Percentiles rank a stretch among this genome's conserved stretches.
Evolutionary conservation across 2,329 filamentous ascomycete genomes (phyloP).

Genomic region (Xylaria sp.): DNA sequence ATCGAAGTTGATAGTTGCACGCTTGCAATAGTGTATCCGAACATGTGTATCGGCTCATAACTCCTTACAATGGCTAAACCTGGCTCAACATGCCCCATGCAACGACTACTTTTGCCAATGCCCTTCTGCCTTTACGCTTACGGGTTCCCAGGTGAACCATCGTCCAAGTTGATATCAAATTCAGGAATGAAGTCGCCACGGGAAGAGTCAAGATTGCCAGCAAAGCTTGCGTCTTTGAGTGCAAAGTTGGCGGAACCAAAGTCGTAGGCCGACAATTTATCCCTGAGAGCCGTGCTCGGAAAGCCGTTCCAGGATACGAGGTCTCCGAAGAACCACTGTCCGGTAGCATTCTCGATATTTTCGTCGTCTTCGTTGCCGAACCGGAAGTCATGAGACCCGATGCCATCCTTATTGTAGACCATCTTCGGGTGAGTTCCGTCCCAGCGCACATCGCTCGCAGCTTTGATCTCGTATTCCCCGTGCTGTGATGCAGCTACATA

Average conservation of each 20-base stretch:
- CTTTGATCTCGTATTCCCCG: slow-evolving; percentile 46
- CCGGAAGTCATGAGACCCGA: slow-evolving; percentile 47
- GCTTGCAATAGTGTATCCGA: slow-evolving; percentile 11
- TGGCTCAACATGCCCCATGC: neutral
- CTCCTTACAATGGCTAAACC: neutral
- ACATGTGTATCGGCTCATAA: neutral
- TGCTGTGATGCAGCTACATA: slow-evolving; percentile 47
- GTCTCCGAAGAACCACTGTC: slow-evolving; percentile 47
- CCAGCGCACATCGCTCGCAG: slow-evolving; percentile 45
- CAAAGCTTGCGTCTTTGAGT: slow-evolving; percentile 44
- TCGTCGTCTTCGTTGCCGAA: slow-evolving; percentile 47
- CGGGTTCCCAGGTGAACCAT: slow-evolving; percentile 46
- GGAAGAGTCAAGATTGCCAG: slow-evolving; percentile 42
- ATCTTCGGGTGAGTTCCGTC: slow-evolving; percentile 49
- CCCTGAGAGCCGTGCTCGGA: slow-evolving; percentile 43
- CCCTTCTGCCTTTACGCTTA: slow-evolving; percentile 14
- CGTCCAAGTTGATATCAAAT: slow-evolving; percentile 63
- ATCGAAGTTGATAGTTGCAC: neutral
- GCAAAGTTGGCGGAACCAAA: slow-evolving; percentile 46
- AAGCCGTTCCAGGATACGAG: slow-evolving; percentile 48
- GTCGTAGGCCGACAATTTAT: slow-evolving; percentile 44
- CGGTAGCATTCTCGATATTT: slow-evolving; percentile 47
- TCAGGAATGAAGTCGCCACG: slow-evolving; percentile 65
- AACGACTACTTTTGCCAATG: neutral
- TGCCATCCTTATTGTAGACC: slow-evolving; percentile 49